Evolutionary conservation across 768 basidiomycete genomes (phyloP), one percentile per base, ranked within the genome.

Genomic region (Tubosaeta sp.): DNA sequence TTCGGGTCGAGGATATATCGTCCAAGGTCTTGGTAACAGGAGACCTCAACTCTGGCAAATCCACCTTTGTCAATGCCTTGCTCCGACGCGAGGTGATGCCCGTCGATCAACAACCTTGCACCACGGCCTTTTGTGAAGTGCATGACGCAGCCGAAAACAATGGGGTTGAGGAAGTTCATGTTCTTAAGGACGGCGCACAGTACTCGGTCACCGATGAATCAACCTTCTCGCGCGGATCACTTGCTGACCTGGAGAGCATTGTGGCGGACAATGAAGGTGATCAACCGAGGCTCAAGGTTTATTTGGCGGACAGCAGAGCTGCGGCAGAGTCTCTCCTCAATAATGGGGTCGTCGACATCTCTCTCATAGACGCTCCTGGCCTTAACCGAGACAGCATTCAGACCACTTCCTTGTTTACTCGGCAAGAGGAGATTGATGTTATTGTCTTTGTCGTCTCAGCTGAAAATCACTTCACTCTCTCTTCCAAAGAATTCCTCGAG

Each of bases 21-120:
- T 95, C 93, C 63, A 92, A 97, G 68, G 93, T 99, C 46, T 84
- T 99, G 57, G 93, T 99, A 53, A 98, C 97, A 22, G 97, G 97
- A 54, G 97, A 99, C 67, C 79, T 99, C 53, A 99, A 99, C 68
- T 89, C 97, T 33, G 97, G 97, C 62, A 99, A 99, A 72, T 97
- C 94, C 17, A 98, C 97, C 0, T 91, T 99, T 66, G 92, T 99
- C 66, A 99, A 99, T 65, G 91, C 95, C 5, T 76, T 99, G 32
- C 82, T 99, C 5, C 79, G 93, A 43, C 80, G 93, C 6, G 83
- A 91, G 64, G 84, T 97, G 41, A 91, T 99, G 88, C 94, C 97
- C 8, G 86, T 95, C 54, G 97, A 99, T 70, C 94, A 99, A 66
- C 97, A 98, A 67, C 97, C 97, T 4, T 91, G 94, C 69, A 99